phyloP scores from a whole-genome alignment of 768 basidiomycete species.

The Russula sp. region DNA sequence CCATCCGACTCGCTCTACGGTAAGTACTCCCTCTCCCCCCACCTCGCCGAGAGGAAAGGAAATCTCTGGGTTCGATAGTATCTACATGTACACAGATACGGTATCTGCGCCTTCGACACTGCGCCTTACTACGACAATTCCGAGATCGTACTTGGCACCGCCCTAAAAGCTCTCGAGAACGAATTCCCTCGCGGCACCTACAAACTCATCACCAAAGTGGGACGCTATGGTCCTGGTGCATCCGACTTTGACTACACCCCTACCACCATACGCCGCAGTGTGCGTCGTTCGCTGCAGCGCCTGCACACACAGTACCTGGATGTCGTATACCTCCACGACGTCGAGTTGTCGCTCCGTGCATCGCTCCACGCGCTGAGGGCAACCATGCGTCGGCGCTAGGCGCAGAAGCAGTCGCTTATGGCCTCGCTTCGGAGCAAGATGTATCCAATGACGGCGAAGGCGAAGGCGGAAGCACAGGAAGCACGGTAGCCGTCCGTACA shows the following conservation, averaged over 20 bases:
- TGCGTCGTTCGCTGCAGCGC: conserved; percentile 63
- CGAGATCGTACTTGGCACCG: conserved; percentile 70
- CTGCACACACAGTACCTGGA: conserved; percentile 78
- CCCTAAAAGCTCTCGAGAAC: conserved; percentile 52
- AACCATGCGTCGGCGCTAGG: conserved; percentile 55
- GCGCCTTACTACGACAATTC: conserved; percentile 78
- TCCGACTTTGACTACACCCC: conserved; percentile 74
- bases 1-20: conserved; percentile 74
- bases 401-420: conserved; percentile 58
- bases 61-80: not conserved
- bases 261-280: conserved; percentile 57
- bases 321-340: conserved; percentile 78
- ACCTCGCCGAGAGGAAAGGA: not conserved
- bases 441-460: conserved; percentile 45
- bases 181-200: conserved; percentile 81
- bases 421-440: conserved; percentile 57
- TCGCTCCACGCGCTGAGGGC: conserved; percentile 51
- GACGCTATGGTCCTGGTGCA: conserved; percentile 56
- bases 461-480: not conserved
- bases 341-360: conserved; percentile 65
- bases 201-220: conserved; percentile 82
- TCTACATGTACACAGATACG: conserved; percentile 52
- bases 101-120: conserved; percentile 79
- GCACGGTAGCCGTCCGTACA: not conserved
- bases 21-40: conserved; percentile 33